Percentiles rank a stretch among this genome's conserved stretches.
phyloP scores from a whole-genome alignment of 441 rosid genomes.

The Bruguiera hainesii region DNA sequence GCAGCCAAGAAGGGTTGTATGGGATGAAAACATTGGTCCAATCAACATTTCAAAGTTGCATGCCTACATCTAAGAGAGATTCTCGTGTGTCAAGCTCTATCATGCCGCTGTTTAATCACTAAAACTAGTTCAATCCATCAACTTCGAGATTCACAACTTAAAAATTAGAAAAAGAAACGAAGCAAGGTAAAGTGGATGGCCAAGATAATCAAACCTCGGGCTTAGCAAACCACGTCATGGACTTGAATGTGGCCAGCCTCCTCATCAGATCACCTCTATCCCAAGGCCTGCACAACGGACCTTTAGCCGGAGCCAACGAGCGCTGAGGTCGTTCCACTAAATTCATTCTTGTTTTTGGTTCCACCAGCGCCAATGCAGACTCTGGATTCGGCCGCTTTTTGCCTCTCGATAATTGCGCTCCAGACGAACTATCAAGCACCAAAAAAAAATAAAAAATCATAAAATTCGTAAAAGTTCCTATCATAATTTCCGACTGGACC shows the following conservation, averaged over 20 bases:
- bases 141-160: not conserved
- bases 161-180: not conserved
- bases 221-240: slow-evolving; percentile 97
- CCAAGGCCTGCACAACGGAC: slow-evolving; percentile 86
- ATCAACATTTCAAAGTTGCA: no score
- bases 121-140: not conserved
- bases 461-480: not conserved
- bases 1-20: no score
- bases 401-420: slow-evolving; percentile 39
- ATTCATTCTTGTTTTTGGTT: slow-evolving; percentile 34
- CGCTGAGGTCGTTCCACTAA: slow-evolving; percentile 26
- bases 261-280: slow-evolving; percentile 86
- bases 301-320: slow-evolving; percentile 23
- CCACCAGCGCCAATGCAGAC: slow-evolving; percentile 49
- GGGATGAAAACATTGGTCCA: no score
- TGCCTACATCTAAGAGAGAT: no score
- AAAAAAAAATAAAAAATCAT: not conserved
- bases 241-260: slow-evolving; percentile 82
- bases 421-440: slow-evolving; percentile 32
- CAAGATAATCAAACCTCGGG: slow-evolving; percentile 51
- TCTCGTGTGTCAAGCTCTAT: no score
- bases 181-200: not conserved
- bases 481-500: not conserved
- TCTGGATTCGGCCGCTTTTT: slow-evolving; percentile 52
- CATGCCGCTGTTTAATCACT: no score